phyloP scores from a whole-genome alignment of 805 yeast species.

The Cyberlindnera americana region DNA sequence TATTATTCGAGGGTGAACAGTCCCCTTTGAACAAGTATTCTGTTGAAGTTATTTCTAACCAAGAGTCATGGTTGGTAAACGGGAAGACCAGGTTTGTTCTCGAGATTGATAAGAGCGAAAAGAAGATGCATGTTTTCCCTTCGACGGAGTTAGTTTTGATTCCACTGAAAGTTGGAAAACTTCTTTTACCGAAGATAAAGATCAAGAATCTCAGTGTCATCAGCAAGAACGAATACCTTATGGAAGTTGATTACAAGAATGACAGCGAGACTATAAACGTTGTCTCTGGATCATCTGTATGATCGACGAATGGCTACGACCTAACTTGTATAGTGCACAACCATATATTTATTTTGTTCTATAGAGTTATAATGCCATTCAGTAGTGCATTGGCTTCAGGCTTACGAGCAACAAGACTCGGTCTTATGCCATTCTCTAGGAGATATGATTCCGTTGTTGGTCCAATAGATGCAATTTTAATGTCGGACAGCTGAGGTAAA shows the following conservation, averaged over 20 bases:
- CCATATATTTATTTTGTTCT: no score
- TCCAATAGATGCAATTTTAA: conserved; percentile 76
- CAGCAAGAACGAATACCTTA: conserved; percentile 33
- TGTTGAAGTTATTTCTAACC: conserved; percentile 45
- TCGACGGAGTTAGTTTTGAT: conserved; percentile 46
- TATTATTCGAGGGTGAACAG: conserved; percentile 21
- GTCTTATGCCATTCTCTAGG: conserved; percentile 45
- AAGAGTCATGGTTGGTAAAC: conserved; percentile 76
- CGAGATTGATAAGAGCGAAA: conserved; percentile 29
- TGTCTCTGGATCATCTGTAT: conserved; percentile 47
- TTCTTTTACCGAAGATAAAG: conserved; percentile 61
- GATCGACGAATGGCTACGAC: no score
- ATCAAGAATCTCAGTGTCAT: conserved; percentile 34
- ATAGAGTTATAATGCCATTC: conserved; percentile 26
- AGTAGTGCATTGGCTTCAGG: conserved; percentile 68
- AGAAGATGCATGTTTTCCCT: conserved; percentile 10
- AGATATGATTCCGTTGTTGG: conserved; percentile 82
- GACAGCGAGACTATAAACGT: conserved; percentile 67
- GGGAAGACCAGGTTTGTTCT: conserved; percentile 63
- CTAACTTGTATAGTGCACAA: no score
- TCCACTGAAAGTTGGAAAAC: conserved; percentile 74
- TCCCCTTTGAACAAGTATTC: conserved; percentile 33
- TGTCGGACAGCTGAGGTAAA: conserved; percentile 8
- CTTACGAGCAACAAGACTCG: conserved; percentile 61
- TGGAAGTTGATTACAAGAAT: conserved; percentile 65